Evolutionary conservation across 2,329 filamentous ascomycete species (phyloP), one percentile per base, ranked within the genome.

Genomic region (Fusarium ramigenum): DNA sequence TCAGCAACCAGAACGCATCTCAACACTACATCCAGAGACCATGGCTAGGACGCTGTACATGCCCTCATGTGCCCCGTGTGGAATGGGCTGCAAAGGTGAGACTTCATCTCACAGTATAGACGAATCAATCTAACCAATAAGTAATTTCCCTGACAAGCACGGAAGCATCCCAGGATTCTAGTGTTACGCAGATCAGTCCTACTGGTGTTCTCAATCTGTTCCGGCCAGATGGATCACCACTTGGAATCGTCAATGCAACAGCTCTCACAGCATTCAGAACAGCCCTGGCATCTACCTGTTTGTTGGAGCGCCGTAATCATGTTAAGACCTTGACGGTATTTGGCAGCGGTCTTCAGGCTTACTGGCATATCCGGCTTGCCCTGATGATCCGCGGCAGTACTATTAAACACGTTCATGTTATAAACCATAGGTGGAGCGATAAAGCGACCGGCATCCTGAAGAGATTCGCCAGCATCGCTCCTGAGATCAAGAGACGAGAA

Each of bases 351-450:
- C 91, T 92, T 75, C 95, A 98, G 84, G 96, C 96, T 18, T 97
- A 96, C 84, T 98, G 95, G 95, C 96, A 98, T 80, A 90, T 97
- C 47, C 92, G 95, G 2, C 88, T 98, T 9, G 92, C 95, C 1
- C 87, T 98, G 16, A 87, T 96, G 72, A 87, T 96, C 56, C 92
- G 88, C 28, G 90, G 90, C 4, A 61, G 84, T 50, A 93, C 94
- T 25, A 92, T 97, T 75, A 91, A 92, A 76, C 90, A 92, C 66
- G 88, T 98, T 53, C 92, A 96, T 82, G 92, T 98, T 77, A 91
- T 97, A 79, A 97, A 95, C 78, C 91, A 93, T 39, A 86, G 87
- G 60, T 93, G 93, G 78, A 87, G 85, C 60, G 87, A 90, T 14
- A 87, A 85, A 49, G 90, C 89, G 2, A 84, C 85, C 19, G 78